phyloP scores from a whole-genome alignment of 108 stramenopile genomes.

The Nannochloropsis gaditana region DNA sequence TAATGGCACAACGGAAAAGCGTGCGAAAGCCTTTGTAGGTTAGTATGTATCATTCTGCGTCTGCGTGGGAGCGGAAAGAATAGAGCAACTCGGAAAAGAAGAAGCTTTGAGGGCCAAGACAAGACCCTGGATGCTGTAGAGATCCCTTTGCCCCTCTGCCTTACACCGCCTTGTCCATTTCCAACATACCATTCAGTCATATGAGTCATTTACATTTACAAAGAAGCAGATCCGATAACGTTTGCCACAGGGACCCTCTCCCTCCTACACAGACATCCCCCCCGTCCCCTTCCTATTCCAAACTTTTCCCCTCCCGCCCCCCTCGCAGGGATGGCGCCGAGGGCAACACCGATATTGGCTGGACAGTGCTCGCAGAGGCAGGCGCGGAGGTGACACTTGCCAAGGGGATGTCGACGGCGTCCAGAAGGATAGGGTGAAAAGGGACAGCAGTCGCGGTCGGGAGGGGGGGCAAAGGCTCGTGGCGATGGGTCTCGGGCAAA shows the following conservation, averaged over 20 bases:
- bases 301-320: neutral
- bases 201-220: neutral
- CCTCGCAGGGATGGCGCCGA: neutral
- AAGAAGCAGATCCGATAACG: no score
- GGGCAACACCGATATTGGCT: neutral
- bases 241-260: no score
- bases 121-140: no score
- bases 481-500: constrained; percentile 15
- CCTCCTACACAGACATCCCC: neutral
- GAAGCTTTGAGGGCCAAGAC: no score
- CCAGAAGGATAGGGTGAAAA: neutral
- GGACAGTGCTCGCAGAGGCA: no score
- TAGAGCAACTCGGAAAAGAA: no score
- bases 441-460: neutral
- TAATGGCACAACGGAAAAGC: no score
- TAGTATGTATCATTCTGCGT: no score
- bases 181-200: neutral
- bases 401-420: neutral
- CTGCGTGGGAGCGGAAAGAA: no score
- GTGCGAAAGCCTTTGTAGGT: no score
- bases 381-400: neutral
- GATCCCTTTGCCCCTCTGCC: no score
- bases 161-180: neutral
- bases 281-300: neutral
- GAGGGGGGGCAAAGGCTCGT: neutral